Base-by-base conservation (phyloP, 257 asterid species). In the Solanum virginianum region DNA sequence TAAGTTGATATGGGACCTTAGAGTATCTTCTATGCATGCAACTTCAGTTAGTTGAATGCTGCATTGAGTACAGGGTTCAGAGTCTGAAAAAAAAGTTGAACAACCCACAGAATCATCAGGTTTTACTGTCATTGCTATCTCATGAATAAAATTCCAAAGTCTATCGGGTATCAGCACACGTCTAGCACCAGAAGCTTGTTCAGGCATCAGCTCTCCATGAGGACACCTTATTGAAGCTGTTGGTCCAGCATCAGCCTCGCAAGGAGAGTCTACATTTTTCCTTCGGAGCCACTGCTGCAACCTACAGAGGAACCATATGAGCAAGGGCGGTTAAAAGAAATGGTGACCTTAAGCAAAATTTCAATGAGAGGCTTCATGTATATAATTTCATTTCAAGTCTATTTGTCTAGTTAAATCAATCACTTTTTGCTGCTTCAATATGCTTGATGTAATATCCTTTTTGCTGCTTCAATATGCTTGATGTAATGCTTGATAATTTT, bases 221-320 rank as follows among this genome's bases (percentile, higher is more conserved):
- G 94, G 93, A 86, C 99, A 96, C 85, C 97, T 93, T 87, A 96
- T 91, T 81, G 98, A 91, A 87, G 97, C 95, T 24, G 99, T 96
- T 2, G 99, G 99, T 87, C 97, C 98, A 68, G 98, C 91, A 92
- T 96, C 99, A 88, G 97, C 99, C 84, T 92, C 97, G 80, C 94
- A 89, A 36, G 99, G 99, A 80, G 92, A 83, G 89, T 95, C 97
- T 66, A 88, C 86, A 84, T 88, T 91, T 89, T 96, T 96, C 90
- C 98, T 89, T 10, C 98, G 97, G 68, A 93, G 80, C 99, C 99
- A 96, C 89, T 96, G 98, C 88, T 91, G 98, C 92, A 96, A 89
- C 99, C 99, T 96, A 90, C 86, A 87, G 89, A 91, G 69, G 87
- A 68, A 84, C 81, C 47, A 45, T 39, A 87, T 83, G 55, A 68